A percentile compares a stretch with the other conserved stretches of the same genome.
These are phyloP conservation scores for Neonectria punicea DNA, from an alignment of 2,329 filamentous ascomycete genomes.

Conservation along the genomic window DNA sequence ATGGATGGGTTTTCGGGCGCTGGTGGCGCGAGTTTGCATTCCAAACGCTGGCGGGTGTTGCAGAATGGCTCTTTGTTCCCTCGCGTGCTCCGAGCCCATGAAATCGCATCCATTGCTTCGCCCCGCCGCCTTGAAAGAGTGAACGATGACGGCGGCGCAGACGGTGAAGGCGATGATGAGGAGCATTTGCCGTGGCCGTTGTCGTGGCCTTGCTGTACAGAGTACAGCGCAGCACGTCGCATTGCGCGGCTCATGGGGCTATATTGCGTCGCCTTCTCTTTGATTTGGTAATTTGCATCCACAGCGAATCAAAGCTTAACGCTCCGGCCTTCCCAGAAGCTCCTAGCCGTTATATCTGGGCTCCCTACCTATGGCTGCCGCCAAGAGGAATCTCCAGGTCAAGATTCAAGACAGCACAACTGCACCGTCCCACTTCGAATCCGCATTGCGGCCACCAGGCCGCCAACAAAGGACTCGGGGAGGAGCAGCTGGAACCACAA, in stretches of 20 bases:
- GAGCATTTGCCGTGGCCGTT: constrained; percentile 4
- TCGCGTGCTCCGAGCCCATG: constrained; percentile 23
- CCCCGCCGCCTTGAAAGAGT: constrained; percentile 5
- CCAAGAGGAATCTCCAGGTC: neutral
- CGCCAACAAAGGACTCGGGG: neutral
- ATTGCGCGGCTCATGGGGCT: constrained; percentile 23
- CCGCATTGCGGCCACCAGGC: neutral
- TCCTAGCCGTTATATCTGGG: neutral
- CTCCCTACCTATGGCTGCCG: neutral
- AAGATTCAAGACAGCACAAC: neutral
- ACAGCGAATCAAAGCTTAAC: constrained; percentile 28
- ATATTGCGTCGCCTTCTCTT: constrained; percentile 4
- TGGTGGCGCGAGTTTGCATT: constrained; percentile 38
- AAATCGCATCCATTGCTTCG: constrained; percentile 16
- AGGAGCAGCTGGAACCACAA: neutral
- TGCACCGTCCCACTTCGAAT: neutral
- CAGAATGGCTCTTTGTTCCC: constrained; percentile 26
- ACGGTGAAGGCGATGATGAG: constrained; percentile 13
- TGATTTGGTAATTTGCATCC: constrained; percentile 28
- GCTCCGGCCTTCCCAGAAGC: neutral
- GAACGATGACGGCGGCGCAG: constrained; percentile 1
- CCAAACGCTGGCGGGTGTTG: constrained; percentile 33
- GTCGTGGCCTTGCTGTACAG: neutral
- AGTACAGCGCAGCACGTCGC: constrained; percentile 1
- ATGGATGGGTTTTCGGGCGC: neutral